Evolutionary conservation across 1,139 yeast genomes (phyloP).

Genomic region (Pichia cactophila): DNA sequence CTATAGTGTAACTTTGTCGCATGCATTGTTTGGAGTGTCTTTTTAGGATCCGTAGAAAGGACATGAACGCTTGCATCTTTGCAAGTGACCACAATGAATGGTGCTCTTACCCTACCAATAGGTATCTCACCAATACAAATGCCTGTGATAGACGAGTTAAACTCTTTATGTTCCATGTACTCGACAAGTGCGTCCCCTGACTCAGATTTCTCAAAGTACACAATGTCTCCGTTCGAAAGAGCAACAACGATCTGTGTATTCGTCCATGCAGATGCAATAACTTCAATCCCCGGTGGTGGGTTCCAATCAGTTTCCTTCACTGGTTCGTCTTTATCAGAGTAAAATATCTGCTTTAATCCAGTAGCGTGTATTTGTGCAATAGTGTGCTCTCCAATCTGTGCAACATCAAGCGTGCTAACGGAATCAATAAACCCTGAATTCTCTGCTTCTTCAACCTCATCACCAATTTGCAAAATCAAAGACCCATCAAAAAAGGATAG

Average conservation of each 20-base stretch:
- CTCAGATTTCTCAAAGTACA: constrained; percentile 71
- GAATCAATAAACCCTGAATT: constrained; percentile 53
- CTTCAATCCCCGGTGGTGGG: constrained; percentile 72
- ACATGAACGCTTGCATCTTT: constrained; percentile 67
- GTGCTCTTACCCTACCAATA: constrained; percentile 40
- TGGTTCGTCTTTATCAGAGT: constrained; percentile 24
- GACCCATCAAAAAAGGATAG: constrained; percentile 65
- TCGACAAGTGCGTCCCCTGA: constrained; percentile 60
- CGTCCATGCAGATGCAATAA: constrained; percentile 55
- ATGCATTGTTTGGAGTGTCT: constrained; percentile 53
- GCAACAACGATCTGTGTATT: constrained; percentile 63
- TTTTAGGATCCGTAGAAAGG: constrained; percentile 55
- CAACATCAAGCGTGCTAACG: constrained; percentile 60
- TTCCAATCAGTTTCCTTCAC: constrained; percentile 57
- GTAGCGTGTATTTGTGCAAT: constrained; percentile 65
- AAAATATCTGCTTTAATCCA: constrained; percentile 63
- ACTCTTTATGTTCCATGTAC: constrained; percentile 54
- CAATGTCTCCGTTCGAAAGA: constrained; percentile 64
- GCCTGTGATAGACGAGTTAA: constrained; percentile 46
- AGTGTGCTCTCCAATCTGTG: constrained; percentile 58
- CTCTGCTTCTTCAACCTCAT: constrained; percentile 67
- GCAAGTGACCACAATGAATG: constrained; percentile 63
- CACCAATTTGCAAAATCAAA: constrained; percentile 68
- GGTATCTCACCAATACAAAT: constrained; percentile 51
- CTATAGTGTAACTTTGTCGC: constrained; percentile 64